These are phyloP conservation scores for Xylaria scruposa DNA, from an alignment of 495 filamentous ascomycete genomes.

Conservation along the genomic window DNA sequence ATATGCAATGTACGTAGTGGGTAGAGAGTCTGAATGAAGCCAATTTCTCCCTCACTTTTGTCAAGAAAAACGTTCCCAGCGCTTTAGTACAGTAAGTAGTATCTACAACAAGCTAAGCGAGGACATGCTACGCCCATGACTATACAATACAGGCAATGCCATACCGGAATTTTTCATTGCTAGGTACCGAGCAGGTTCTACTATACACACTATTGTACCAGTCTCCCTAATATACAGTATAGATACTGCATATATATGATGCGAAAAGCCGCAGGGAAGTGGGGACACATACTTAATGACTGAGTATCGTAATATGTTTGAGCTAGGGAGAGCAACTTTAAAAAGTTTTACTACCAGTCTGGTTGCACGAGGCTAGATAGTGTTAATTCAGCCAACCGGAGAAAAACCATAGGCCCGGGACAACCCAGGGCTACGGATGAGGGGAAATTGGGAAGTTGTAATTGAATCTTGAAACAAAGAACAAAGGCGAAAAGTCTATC, in stretches of 20 bases:
- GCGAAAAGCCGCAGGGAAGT: background rate
- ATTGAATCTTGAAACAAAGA: background rate
- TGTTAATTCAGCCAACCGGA: background rate
- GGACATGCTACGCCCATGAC: background rate
- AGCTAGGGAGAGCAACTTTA: background rate
- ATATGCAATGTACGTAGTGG: background rate
- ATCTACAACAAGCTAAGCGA: constrained; percentile 2
- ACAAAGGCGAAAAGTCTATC: background rate
- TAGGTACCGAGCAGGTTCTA: background rate
- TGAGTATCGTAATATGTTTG: background rate
- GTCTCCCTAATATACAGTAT: background rate
- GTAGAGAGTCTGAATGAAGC: background rate
- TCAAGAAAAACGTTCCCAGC: background rate
- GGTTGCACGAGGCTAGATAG: background rate
- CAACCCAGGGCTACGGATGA: background rate
- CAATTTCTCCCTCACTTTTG: background rate
- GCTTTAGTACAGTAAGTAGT: background rate
- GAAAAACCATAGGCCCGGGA: constrained; percentile 8
- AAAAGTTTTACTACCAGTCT: background rate
- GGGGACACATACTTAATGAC: background rate
- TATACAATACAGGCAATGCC: background rate
- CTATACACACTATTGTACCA: too few relatives aligned
- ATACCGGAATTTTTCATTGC: background rate
- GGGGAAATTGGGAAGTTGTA: background rate
- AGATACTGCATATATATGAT: background rate